Percentiles rank a stretch among this genome's conserved stretches.
phyloP scores from a whole-genome alignment of 345 rosid species.

The Xanthoceras sorbifolium region DNA sequence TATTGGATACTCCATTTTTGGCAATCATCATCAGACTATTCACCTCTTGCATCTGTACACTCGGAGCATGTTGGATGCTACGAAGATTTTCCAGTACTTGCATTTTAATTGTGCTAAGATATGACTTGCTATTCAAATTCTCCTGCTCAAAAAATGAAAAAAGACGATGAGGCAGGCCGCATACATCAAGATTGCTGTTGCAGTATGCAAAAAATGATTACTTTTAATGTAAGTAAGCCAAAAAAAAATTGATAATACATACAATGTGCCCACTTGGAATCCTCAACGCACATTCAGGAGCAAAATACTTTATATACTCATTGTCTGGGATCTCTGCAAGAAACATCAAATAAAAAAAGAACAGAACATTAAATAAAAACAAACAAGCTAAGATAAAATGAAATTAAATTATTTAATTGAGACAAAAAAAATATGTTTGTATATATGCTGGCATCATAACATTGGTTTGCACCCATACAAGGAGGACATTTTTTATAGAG shows the following conservation, averaged over 20 bases:
- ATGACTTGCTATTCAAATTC: constrained; percentile 84
- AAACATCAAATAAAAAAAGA: constrained; percentile 2
- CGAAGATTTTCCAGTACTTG: constrained; percentile 94
- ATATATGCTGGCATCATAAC: background rate
- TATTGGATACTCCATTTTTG: background rate
- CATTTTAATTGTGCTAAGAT: constrained; percentile 75
- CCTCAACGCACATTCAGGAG: constrained; percentile 80
- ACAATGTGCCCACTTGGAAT: constrained; percentile 83
- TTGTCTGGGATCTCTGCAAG: constrained; percentile 91
- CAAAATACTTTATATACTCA: constrained; percentile 82
- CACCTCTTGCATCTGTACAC: constrained; percentile 98
- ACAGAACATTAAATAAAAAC: background rate
- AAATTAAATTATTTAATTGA: background rate
- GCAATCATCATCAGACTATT: constrained; percentile 17
- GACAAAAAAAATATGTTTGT: background rate
- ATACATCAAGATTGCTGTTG: constrained; percentile 10
- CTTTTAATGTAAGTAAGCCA: background rate
- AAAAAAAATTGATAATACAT: constrained; percentile 30
- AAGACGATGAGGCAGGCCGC: background rate
- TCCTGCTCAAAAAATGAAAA: constrained; percentile 57
- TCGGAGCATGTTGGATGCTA: constrained; percentile 88
- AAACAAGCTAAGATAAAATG: background rate
- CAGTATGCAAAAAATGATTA: background rate
- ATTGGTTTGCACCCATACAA: background rate
- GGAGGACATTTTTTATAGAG: background rate